Evolutionary conservation across 768 basidiomycete genomes (phyloP).

Genomic region (Cantharellus anzutake): DNA sequence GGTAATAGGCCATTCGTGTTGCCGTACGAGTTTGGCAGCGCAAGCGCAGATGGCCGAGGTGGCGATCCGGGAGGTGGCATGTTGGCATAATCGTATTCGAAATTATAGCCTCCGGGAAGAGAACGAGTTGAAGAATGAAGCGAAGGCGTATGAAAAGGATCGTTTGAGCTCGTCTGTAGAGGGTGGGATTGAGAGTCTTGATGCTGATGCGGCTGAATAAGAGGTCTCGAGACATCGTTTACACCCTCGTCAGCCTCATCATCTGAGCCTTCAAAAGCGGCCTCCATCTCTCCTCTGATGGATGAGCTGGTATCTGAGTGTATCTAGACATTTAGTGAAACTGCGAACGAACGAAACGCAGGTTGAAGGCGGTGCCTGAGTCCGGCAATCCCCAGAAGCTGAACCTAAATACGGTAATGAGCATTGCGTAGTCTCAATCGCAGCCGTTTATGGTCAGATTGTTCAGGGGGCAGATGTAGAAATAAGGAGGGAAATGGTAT

Average conservation of each 20-base stretch:
- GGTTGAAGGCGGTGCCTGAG: too few species aligned
- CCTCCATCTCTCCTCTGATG: slow-evolving; percentile 1
- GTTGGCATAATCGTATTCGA: slow-evolving; percentile 56
- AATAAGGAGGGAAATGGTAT: too few species aligned
- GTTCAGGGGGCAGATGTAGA: too few species aligned
- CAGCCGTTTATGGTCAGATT: too few species aligned
- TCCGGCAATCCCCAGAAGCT: too few species aligned
- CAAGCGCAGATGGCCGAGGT: slow-evolving; percentile 34
- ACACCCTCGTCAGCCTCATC: not conserved
- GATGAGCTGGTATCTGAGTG: not conserved
- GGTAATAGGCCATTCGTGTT: slow-evolving; percentile 56
- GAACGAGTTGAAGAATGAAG: slow-evolving; percentile 2
- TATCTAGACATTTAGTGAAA: not conserved
- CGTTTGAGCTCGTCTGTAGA: not conserved
- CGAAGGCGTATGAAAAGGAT: not conserved
- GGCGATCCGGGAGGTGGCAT: slow-evolving; percentile 67
- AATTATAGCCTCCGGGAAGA: slow-evolving; percentile 42
- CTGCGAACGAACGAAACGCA: too few species aligned
- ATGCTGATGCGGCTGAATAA: not conserved
- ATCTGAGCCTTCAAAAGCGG: slow-evolving; percentile 1
- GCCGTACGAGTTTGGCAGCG: slow-evolving; percentile 38
- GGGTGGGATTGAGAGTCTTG: not conserved
- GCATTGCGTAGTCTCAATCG: too few species aligned
- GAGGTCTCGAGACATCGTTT: not conserved
- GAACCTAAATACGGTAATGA: too few species aligned